Evolutionary conservation across 345 rosid genomes (phyloP).

Genomic region (Boechera divaricarpa): DNA sequence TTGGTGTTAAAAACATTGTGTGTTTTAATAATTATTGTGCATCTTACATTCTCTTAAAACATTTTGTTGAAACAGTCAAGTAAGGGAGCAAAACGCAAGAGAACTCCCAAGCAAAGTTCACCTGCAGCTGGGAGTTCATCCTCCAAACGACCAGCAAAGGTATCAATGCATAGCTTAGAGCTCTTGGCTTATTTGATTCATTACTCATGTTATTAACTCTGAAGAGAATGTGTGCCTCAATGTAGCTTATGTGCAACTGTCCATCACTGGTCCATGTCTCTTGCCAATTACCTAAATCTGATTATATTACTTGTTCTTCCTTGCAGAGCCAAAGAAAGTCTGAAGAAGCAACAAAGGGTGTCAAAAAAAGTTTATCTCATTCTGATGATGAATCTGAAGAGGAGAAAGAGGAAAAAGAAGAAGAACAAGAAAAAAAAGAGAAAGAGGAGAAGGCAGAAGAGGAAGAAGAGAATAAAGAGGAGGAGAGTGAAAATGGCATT

Average conservation of each 20-base stretch:
- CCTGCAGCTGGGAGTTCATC: slow-evolving; percentile 45
- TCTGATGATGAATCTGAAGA: slow-evolving; percentile 63
- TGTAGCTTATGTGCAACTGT: slow-evolving; percentile 14
- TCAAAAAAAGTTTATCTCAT: slow-evolving; percentile 48
- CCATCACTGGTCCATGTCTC: not conserved
- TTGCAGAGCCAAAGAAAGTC: slow-evolving; percentile 65
- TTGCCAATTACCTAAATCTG: slow-evolving; percentile 17
- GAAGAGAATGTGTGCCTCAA: slow-evolving; percentile 4
- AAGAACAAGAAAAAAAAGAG: slow-evolving; percentile 57
- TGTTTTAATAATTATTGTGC: not conserved
- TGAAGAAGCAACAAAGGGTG: slow-evolving; percentile 52
- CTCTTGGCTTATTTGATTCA: slow-evolving; percentile 1
- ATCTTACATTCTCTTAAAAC: slow-evolving; percentile 1
- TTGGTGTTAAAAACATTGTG: not conserved
- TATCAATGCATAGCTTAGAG: slow-evolving; percentile 27
- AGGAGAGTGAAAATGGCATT: slow-evolving; percentile 62
- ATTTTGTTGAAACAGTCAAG: slow-evolving; percentile 53
- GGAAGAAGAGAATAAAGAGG: slow-evolving; percentile 51
- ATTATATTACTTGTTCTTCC: not conserved
- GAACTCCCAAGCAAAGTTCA: slow-evolving; percentile 57
- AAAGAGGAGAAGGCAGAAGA: slow-evolving; percentile 63
- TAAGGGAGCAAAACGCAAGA: slow-evolving; percentile 76
- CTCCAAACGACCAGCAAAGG: slow-evolving; percentile 43
- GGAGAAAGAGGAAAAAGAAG: slow-evolving; percentile 44
- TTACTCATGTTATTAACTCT: not conserved